Conservation (phyloP, 2,329 filamentous ascomycete genomes). For the Dothideomycetes sp. region DNA sequence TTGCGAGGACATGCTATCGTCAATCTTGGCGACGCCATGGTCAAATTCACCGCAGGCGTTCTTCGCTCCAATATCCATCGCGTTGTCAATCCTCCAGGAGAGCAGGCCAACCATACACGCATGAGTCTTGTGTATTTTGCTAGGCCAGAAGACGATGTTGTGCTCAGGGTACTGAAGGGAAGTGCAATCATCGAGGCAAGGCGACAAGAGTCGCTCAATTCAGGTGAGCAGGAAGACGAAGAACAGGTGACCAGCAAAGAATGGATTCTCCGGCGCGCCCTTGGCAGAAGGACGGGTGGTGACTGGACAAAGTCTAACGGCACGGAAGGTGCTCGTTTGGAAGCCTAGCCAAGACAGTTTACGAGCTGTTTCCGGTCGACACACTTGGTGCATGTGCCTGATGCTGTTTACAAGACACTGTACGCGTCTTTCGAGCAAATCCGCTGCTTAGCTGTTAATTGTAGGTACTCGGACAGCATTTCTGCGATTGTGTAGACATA, state of each 20-base stretch:
- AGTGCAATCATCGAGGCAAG: slow-evolving; percentile 23
- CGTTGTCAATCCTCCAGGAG: slow-evolving; percentile 16
- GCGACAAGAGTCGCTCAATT: slow-evolving; percentile 15
- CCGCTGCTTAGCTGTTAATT: too few species aligned
- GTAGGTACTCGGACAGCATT: too few species aligned
- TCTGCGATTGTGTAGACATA: too few species aligned
- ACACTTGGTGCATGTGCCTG: too few species aligned
- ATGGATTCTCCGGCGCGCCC: slow-evolving; percentile 34
- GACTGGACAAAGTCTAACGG: slow-evolving; percentile 27
- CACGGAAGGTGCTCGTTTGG: slow-evolving; percentile 21
- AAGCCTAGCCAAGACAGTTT: too few species aligned
- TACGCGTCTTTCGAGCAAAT: too few species aligned
- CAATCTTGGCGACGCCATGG: slow-evolving; percentile 41
- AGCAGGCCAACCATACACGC: slow-evolving; percentile 17
- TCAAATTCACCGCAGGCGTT: slow-evolving; percentile 35
- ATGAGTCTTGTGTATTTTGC: slow-evolving; percentile 17
- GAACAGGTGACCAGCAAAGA: slow-evolving; percentile 28
- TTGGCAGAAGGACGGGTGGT: slow-evolving; percentile 28
- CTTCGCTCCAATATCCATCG: slow-evolving; percentile 27
- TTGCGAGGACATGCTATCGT: slow-evolving; percentile 40
- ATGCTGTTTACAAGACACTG: too few species aligned
- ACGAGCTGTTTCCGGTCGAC: too few species aligned
- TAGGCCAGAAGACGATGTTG: slow-evolving; percentile 16
- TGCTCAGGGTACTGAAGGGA: slow-evolving; percentile 25
- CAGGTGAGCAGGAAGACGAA: slow-evolving; percentile 18